Evolutionary conservation across 352 stramenopile species (phyloP), one percentile per base, ranked within the genome.

Genomic region (Halophytophthora batemanensis): DNA sequence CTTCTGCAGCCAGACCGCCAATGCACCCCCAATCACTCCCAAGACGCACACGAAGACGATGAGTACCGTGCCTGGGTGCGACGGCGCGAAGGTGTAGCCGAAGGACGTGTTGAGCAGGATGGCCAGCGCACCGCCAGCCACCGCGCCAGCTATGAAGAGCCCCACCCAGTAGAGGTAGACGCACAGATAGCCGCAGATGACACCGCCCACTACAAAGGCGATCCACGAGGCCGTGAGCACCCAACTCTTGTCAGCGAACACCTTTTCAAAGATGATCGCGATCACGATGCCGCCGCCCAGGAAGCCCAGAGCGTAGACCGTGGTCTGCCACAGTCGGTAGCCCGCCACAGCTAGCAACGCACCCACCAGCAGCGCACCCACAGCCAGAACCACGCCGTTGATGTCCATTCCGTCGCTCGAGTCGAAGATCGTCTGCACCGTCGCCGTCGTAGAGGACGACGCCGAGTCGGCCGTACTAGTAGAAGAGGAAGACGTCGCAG

Each of bases 141-240:
- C 66, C 0, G 74, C 77, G 4, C 80, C 80, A 18, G 68, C 64
- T 13, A 83, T 58, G 60, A 85, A 85, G 52, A 89, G 61, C 33
- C 77, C 75, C 10, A 61, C 48, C 25, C 47, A 67, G 54, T 74
- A 86, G 15, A 86, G 45, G 29, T 74, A 77, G 35, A 87, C 66
- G 51, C 69, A 71, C 23, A 83, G 50, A 28, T 71, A 58, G 17
- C 66, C 80, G 17, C 75, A 50, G 5, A 87, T 8, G 22, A 91
- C 50, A 2, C 80, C 80, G 39, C 73, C 71, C 7, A 76, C 53
- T 43, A 81, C 67, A 64, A 91, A 91, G 43, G 66, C 74, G 59
- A 90, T 77, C 81, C 81, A 91, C 2, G 77, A 85, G 25, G 69
- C 70, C 2, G 70, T 81, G 38, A 74, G 58, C 19, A 87, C 45